Evolutionary conservation across 805 yeast species (phyloP).

Genomic region (Vanderwaltozyma polyspora): DNA sequence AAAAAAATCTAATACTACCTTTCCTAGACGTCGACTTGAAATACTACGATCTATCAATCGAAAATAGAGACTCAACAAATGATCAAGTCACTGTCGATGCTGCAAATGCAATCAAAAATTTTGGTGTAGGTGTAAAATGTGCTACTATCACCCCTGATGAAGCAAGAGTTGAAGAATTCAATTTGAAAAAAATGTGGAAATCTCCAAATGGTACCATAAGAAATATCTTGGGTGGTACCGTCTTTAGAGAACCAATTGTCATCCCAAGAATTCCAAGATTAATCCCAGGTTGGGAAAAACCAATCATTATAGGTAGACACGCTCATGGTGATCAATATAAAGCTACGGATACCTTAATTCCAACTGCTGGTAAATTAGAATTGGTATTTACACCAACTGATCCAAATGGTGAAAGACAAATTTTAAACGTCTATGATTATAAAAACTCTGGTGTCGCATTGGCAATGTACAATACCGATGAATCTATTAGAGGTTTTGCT

Average conservation of each 20-base stretch:
- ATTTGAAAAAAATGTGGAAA: conserved; percentile 70
- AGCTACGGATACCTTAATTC: conserved; percentile 62
- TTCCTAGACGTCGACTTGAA: conserved; percentile 63
- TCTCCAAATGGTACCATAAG: conserved; percentile 81
- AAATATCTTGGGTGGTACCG: conserved; percentile 73
- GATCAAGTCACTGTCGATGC: conserved; percentile 71
- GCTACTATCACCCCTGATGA: conserved; percentile 84
- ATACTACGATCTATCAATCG: conserved; percentile 63
- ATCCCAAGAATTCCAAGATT: conserved; percentile 68
- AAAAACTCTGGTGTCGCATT: conserved; percentile 56
- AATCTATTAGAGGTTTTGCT: conserved; percentile 66
- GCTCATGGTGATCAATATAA: conserved; percentile 80
- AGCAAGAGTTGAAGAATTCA: conserved; percentile 63
- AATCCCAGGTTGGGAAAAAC: conserved; percentile 71
- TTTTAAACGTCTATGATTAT: conserved; percentile 44
- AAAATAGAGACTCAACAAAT: conserved; percentile 56
- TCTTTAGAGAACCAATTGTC: conserved; percentile 74
- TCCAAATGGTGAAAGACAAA: conserved; percentile 32
- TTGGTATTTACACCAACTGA: conserved; percentile 54
- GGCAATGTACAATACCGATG: conserved; percentile 78
- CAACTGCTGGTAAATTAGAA: conserved; percentile 51
- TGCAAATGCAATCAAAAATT: conserved; percentile 61
- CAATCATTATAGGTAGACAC: conserved; percentile 77
- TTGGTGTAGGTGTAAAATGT: conserved; percentile 75
- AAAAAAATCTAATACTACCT: conserved; percentile 54